These are phyloP conservation scores for Candida oleophila DNA, from an alignment of 805 yeast species.

Conservation along the genomic window DNA sequence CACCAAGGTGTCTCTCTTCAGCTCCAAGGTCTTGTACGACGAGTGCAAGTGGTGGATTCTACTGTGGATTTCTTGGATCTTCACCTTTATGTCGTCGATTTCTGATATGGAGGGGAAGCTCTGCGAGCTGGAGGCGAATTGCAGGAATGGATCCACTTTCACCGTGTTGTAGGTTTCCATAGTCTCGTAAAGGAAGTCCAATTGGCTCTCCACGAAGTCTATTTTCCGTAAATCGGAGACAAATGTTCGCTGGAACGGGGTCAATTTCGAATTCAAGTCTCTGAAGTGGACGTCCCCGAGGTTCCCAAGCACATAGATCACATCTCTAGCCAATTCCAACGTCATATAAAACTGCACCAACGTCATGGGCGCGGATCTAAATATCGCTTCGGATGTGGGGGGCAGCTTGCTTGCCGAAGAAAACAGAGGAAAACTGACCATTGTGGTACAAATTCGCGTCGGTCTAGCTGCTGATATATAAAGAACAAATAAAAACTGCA, in stretches of 20 bases:
- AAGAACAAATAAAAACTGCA: background rate
- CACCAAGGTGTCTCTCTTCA: conserved; percentile 20
- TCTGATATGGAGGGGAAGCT: conserved; percentile 40
- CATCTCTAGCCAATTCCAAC: conserved; percentile 43
- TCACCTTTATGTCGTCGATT: conserved; percentile 30
- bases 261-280: conserved; percentile 47
- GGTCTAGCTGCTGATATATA: background rate
- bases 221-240: conserved; percentile 38
- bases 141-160: conserved; percentile 23
- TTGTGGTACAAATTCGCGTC: too few species aligned
- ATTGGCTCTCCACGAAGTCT: conserved; percentile 32
- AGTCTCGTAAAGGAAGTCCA: conserved; percentile 22
- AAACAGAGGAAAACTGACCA: background rate
- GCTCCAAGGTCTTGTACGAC: conserved; percentile 27
- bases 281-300: conserved; percentile 43
- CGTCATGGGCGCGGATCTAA: conserved; percentile 49
- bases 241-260: conserved; percentile 47
- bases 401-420: background rate
- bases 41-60: conserved; percentile 37
- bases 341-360: conserved; percentile 49
- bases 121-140: conserved; percentile 53
- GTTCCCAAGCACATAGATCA: conserved; percentile 37
- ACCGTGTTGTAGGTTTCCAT: conserved; percentile 31
- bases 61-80: conserved; percentile 23
- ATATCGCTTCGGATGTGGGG: conserved; percentile 32